These are phyloP conservation scores for Diplodia corticola DNA, from an alignment of 2,329 filamentous ascomycete genomes.

Conservation along the genomic window DNA sequence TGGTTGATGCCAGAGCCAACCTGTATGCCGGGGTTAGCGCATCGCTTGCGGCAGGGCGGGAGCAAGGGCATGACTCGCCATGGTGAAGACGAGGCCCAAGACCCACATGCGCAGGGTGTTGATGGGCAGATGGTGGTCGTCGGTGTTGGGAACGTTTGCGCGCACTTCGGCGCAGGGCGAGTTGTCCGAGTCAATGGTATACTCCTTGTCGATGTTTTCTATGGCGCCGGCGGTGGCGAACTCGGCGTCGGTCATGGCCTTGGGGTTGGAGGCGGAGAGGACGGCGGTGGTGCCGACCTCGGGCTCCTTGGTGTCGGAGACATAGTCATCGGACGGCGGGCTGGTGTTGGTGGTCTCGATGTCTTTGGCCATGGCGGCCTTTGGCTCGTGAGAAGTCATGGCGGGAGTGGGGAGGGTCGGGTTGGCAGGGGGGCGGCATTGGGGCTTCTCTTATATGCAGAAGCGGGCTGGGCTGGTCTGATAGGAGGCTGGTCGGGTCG, in stretches of 20 bases:
- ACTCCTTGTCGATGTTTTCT: conserved; percentile 21
- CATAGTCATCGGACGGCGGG: conserved; percentile 13
- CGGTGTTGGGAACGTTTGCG: conserved; percentile 22
- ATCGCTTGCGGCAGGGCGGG: background rate
- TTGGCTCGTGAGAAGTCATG: conserved; percentile 3
- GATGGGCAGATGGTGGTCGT: conserved; percentile 29
- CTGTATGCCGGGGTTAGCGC: background rate
- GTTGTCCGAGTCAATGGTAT: conserved; percentile 22
- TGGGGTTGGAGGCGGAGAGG: background rate
- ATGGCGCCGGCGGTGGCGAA: conserved; percentile 19
- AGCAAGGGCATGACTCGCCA: conserved; percentile 31
- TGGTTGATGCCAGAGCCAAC: conserved; percentile 31
- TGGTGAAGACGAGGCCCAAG: conserved; percentile 48
- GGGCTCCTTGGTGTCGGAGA: conserved; percentile 3
- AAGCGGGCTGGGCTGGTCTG: background rate
- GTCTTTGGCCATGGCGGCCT: background rate
- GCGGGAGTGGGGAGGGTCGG: background rate
- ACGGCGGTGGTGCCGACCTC: conserved; percentile 13
- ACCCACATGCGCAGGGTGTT: conserved; percentile 50
- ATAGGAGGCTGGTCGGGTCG: no score
- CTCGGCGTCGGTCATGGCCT: conserved; percentile 19
- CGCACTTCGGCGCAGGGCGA: conserved; percentile 21
- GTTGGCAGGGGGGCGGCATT: background rate
- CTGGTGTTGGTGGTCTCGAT: conserved; percentile 6
- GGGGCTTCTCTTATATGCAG: background rate